Evolutionary conservation across 2,329 filamentous ascomycete species (phyloP).

Genomic region (Furcasterigmium furcatum): DNA sequence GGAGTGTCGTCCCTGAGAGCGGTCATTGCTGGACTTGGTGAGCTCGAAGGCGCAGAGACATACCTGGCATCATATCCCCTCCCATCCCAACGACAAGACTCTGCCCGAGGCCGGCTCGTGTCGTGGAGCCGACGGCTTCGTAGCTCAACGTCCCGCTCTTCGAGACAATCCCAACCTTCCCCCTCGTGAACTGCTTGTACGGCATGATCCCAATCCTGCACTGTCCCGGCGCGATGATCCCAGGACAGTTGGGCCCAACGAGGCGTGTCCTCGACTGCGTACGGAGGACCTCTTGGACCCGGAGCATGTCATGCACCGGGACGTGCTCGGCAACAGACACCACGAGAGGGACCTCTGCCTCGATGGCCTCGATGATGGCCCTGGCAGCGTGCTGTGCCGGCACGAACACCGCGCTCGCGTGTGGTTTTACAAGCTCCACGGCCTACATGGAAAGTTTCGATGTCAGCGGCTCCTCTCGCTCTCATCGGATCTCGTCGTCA

Average conservation of each 20-base stretch:
- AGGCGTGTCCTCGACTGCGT: constrained; percentile 70
- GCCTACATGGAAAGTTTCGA: constrained; percentile 18
- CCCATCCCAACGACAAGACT: constrained; percentile 76
- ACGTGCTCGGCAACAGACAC: constrained; percentile 80
- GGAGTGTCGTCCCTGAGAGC: constrained; percentile 57
- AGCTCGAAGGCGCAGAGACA: background rate
- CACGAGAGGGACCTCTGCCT: constrained; percentile 73
- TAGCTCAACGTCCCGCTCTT: constrained; percentile 80
- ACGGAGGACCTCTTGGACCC: constrained; percentile 64
- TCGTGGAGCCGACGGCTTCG: constrained; percentile 73
- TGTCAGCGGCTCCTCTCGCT: background rate
- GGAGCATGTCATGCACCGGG: constrained; percentile 73
- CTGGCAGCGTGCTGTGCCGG: constrained; percentile 62
- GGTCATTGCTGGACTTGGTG: background rate
- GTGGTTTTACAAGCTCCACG: constrained; percentile 42
- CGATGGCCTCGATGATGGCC: constrained; percentile 72
- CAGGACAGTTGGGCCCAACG: constrained; percentile 78
- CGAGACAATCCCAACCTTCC: constrained; percentile 71
- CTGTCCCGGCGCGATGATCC: constrained; percentile 72
- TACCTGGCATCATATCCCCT: constrained; percentile 68
- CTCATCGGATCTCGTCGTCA: background rate
- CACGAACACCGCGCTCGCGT: constrained; percentile 73
- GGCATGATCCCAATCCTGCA: constrained; percentile 49
- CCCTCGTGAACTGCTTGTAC: constrained; percentile 41
- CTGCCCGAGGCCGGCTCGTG: constrained; percentile 71